A percentile compares a stretch with the other conserved stretches of the same genome.
These are phyloP conservation scores for Notholithocarpus densiflorus DNA, from an alignment of 306 rosid genomes.

Conservation along the genomic window DNA sequence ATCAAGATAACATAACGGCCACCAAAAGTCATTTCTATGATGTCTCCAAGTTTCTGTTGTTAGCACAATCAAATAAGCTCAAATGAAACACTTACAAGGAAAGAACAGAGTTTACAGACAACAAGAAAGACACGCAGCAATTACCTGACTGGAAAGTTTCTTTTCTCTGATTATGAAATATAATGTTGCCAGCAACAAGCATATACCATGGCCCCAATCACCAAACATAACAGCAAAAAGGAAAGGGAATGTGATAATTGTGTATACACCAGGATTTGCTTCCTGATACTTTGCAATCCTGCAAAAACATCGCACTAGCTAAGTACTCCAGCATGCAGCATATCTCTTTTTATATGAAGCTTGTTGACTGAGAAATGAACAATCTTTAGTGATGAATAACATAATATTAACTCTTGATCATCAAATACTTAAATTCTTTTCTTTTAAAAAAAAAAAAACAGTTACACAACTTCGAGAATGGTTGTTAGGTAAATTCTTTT, in stretches of 20 bases:
- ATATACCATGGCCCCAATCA: slow-evolving; percentile 88
- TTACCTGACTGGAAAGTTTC: slow-evolving; percentile 59
- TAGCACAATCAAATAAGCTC: slow-evolving; percentile 37
- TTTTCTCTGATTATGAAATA: slow-evolving; percentile 67
- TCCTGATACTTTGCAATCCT: slow-evolving; percentile 82
- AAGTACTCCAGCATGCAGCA: neutral
- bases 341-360: neutral
- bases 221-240: slow-evolving; percentile 91
- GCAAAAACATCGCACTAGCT: slow-evolving; percentile 6
- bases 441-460: neutral
- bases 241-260: slow-evolving; percentile 73
- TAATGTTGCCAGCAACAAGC: slow-evolving; percentile 67
- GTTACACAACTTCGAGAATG: neutral
- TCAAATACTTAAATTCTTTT: neutral
- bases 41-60: slow-evolving; percentile 83
- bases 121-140: slow-evolving; percentile 17
- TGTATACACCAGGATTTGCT: slow-evolving; percentile 74
- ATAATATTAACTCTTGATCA: neutral
- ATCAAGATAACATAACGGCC: slow-evolving; percentile 68
- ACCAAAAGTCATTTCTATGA: slow-evolving; percentile 77
- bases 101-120: slow-evolving; percentile 10
- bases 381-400: neutral
- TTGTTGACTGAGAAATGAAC: neutral
- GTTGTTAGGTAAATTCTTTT: neutral
- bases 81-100: slow-evolving; percentile 10